Conservation (phyloP, 805 yeast genomes). For the Yamadazyma takamatsuzukensis region DNA sequence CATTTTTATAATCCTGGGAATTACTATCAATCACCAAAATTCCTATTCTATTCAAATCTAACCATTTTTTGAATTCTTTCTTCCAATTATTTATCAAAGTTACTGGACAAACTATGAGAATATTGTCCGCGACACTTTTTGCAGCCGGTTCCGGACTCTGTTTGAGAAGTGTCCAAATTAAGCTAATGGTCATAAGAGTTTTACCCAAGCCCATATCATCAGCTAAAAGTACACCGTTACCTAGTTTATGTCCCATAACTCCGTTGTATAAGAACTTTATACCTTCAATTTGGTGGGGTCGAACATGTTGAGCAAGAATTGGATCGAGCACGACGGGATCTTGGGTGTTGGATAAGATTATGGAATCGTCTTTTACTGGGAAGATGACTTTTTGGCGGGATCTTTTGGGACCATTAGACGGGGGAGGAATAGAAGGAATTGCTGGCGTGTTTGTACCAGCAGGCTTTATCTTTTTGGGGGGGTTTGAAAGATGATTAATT, state of each 20-base stretch:
- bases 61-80: constrained; percentile 86
- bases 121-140: constrained; percentile 47
- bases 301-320: constrained; percentile 43
- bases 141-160: constrained; percentile 47
- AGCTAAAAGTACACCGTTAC: constrained; percentile 78
- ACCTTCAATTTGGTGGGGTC: constrained; percentile 88
- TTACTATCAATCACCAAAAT: constrained; percentile 57
- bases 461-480: too few species aligned
- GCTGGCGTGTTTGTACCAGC: too few species aligned
- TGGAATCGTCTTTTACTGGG: neutral
- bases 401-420: too few species aligned
- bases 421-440: too few species aligned
- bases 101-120: constrained; percentile 86
- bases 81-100: constrained; percentile 87
- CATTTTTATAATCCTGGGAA: constrained; percentile 51
- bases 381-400: too few species aligned
- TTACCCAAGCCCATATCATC: constrained; percentile 90
- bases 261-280: constrained; percentile 79
- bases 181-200: constrained; percentile 78
- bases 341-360: too few species aligned
- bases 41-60: constrained; percentile 60
- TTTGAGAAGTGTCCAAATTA: constrained; percentile 78
- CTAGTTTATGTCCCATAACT: constrained; percentile 62
- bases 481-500: too few species aligned
- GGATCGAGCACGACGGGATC: constrained; percentile 65